Conservation (phyloP, 179 eudicot species). For the Beta macrorhiza region DNA sequence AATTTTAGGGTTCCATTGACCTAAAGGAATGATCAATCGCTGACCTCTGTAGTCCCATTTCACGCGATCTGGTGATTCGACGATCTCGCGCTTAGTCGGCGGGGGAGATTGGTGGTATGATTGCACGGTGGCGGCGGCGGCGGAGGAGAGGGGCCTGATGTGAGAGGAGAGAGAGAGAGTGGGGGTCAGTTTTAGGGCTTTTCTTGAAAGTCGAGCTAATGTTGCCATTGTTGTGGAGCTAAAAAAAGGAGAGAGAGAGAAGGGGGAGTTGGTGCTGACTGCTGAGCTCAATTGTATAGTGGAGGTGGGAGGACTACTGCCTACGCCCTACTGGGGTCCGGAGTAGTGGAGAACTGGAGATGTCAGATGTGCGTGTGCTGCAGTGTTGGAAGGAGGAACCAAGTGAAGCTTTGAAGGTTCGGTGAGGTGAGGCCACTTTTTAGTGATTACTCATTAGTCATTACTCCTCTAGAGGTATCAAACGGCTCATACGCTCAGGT, state of each 20-base stretch:
- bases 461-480: too few species aligned
- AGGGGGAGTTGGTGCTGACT: not conserved
- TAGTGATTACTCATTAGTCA: not conserved
- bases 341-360: not conserved
- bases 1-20: constrained; percentile 91
- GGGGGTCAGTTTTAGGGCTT: constrained; percentile 41
- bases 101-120: constrained; percentile 29
- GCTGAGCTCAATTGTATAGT: not conserved
- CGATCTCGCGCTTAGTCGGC: constrained; percentile 32
- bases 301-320: not conserved
- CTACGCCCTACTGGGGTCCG: not conserved
- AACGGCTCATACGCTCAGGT: too few species aligned
- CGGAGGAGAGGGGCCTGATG: constrained; percentile 39
- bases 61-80: constrained; percentile 68
- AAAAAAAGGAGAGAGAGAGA: not conserved
- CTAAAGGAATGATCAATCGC: constrained; percentile 67
- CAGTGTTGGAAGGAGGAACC: not conserved
- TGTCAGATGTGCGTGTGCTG: not conserved
- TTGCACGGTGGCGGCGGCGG: constrained; percentile 37
- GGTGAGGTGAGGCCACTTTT: not conserved
- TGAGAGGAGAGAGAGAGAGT: constrained; percentile 31
- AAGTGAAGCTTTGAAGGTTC: too few species aligned
- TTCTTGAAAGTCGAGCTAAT: constrained; percentile 50
- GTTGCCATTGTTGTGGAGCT: constrained; percentile 47
- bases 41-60: constrained; percentile 98